Evolutionary conservation across 164 flowering plant species (phyloP).

Genomic region (Liquidambar formosana): DNA sequence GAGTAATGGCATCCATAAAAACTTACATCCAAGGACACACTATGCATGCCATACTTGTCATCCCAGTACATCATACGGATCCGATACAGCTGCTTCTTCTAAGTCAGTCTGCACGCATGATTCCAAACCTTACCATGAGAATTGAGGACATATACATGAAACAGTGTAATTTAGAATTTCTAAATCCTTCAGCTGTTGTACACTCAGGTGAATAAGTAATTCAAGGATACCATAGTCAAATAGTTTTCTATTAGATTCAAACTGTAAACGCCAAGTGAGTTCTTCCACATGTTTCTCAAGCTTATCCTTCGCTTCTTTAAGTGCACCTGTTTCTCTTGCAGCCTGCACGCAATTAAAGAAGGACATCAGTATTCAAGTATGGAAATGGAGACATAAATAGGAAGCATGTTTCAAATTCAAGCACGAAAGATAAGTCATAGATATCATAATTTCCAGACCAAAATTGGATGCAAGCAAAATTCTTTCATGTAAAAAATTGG

Average conservation of each 20-base stretch:
- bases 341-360: slow-evolving; percentile 45
- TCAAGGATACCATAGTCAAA: slow-evolving; percentile 6
- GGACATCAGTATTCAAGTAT: slow-evolving; percentile 3
- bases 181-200: background rate
- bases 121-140: slow-evolving; percentile 8
- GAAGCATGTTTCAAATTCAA: background rate
- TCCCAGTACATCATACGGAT: slow-evolving; percentile 99
- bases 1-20: slow-evolving; percentile 34
- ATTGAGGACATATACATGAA: slow-evolving; percentile 9
- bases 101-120: slow-evolving; percentile 44
- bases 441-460: background rate
- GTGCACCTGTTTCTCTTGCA: slow-evolving; percentile 94
- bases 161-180: background rate
- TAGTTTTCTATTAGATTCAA: slow-evolving; percentile 7
- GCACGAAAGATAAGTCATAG: background rate
- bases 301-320: slow-evolving; percentile 93
- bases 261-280: slow-evolving; percentile 87
- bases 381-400: background rate
- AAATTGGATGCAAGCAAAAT: background rate
- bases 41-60: slow-evolving; percentile 95
- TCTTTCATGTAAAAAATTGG: background rate
- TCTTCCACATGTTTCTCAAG: slow-evolving; percentile 88
- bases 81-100: slow-evolving; percentile 80
- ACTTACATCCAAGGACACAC: slow-evolving; percentile 93
- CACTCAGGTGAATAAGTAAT: background rate